Conservation (phyloP, 148 eudicot species). For the Rhododendron griersonianum region DNA sequence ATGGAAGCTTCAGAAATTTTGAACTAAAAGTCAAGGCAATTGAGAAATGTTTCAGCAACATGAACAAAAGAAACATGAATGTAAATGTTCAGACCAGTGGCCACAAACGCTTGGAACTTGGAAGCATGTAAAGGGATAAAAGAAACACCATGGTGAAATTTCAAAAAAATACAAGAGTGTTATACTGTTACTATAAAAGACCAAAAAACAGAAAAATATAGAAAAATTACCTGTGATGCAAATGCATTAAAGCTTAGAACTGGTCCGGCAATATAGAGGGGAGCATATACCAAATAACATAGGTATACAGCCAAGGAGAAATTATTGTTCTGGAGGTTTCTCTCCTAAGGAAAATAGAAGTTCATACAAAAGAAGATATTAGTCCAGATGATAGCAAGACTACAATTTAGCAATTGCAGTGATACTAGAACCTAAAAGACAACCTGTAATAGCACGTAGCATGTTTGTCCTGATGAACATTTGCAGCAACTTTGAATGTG, state of each 20-base stretch:
- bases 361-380: too few species aligned
- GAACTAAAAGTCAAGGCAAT: not conserved
- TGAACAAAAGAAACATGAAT: not conserved
- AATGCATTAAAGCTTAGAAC: slow-evolving; percentile 74
- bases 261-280: slow-evolving; percentile 92
- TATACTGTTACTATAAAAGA: not conserved
- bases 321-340: too few species aligned
- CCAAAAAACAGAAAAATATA: not conserved
- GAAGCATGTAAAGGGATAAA: slow-evolving; percentile 1
- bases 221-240: slow-evolving; percentile 74
- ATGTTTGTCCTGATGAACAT: too few species aligned
- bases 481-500: slow-evolving; percentile 54
- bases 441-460: too few species aligned
- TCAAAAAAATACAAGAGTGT: not conserved
- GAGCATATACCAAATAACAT: slow-evolving; percentile 87
- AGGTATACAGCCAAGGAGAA: slow-evolving; percentile 37
- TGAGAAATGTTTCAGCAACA: not conserved
- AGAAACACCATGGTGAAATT: not conserved
- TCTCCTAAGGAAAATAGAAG: too few species aligned
- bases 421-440: too few species aligned
- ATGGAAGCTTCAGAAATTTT: not conserved
- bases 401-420: too few species aligned
- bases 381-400: too few species aligned
- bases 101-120: not conserved
- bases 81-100: not conserved